Evolutionary conservation across 352 stramenopile species (phyloP), one percentile per base, ranked within the genome.

Genomic region (Phytophthora colocasiae): DNA sequence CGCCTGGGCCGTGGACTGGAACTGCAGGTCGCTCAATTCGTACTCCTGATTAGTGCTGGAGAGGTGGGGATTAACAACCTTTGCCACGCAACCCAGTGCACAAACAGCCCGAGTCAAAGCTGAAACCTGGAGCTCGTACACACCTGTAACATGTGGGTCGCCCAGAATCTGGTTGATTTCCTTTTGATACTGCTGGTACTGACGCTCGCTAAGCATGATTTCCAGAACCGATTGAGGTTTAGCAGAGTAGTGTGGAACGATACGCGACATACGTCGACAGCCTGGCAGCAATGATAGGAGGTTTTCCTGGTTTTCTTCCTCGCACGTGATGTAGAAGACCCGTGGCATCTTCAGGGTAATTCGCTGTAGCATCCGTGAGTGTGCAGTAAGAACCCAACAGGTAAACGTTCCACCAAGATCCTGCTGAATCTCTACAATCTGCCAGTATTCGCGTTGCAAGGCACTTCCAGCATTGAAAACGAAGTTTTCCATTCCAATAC

Each of bases 91-190:
- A 2, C 97, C 97, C 17, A 99, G 77, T n/a, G 93, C 81, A 55
- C 95, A 95, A 31, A 99, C 74, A 14, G 93, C 86, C 3, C 90
- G 83, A 32, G 96, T 95, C 41, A 97, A 74, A 7, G 96, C 71
- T n/a, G 96, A 92, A 7, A 97, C 92, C 29, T 96, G 80, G 10
- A 97, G 83, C 71, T 99, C 97, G 71, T 98, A 99, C 17, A 99
- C 89, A 15, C 88, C 89, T 8, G 87, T 78, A 10, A 98, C 78
- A 4, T 80, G 66, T 10, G 91, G 78, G 54, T 97, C 81, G 38
- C 85, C 73, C 15, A 98, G 79, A 38, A 98, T 88, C 27, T 89
- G 78, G 11, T 73, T 74, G 48, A 97, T 81, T 61, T 95, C 81
- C 49, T 89, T 92, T 45, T 87, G 77, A 58, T 90, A 84, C 8